Evolutionary conservation across 2,329 filamentous ascomycete genomes (phyloP).

Genomic region (Hymenoscyphus scutula): DNA sequence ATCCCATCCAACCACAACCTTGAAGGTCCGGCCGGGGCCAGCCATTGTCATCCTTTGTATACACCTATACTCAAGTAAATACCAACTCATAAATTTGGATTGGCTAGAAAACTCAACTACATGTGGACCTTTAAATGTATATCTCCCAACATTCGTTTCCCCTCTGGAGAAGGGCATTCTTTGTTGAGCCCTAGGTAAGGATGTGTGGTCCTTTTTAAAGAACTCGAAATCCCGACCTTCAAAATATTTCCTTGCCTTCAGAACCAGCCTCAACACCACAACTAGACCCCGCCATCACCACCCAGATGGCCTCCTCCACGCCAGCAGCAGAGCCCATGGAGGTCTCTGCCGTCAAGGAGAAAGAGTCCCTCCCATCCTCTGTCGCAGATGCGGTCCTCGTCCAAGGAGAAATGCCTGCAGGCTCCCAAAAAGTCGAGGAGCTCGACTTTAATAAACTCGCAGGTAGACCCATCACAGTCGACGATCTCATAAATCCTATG

Average conservation of each 20-base stretch:
- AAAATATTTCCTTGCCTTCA: background rate
- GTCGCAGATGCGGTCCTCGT: conserved; percentile 82
- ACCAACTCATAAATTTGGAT: too few relatives aligned
- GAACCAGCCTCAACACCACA: background rate
- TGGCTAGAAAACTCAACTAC: background rate
- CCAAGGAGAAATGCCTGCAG: conserved; percentile 73
- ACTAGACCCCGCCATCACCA: background rate
- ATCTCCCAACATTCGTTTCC: background rate
- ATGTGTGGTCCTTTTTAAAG: background rate
- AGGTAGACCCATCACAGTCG: conserved; percentile 73
- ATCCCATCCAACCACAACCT: too few relatives aligned
- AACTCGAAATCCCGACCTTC: background rate
- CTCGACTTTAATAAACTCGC: conserved; percentile 87
- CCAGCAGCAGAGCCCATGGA: background rate
- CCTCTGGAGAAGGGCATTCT: background rate
- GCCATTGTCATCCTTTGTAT: too few relatives aligned
- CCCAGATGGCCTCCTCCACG: conserved; percentile 1
- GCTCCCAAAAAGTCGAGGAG: conserved; percentile 78
- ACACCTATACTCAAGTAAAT: too few relatives aligned
- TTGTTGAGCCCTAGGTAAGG: background rate
- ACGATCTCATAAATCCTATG: conserved; percentile 81
- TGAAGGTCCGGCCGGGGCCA: too few relatives aligned
- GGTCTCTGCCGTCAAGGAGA: conserved; percentile 29
- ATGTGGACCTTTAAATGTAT: background rate
- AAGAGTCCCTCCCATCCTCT: conserved; percentile 50